Conservation (phyloP, 2,329 filamentous ascomycete species). For the Sclerotinia glacialis region DNA sequence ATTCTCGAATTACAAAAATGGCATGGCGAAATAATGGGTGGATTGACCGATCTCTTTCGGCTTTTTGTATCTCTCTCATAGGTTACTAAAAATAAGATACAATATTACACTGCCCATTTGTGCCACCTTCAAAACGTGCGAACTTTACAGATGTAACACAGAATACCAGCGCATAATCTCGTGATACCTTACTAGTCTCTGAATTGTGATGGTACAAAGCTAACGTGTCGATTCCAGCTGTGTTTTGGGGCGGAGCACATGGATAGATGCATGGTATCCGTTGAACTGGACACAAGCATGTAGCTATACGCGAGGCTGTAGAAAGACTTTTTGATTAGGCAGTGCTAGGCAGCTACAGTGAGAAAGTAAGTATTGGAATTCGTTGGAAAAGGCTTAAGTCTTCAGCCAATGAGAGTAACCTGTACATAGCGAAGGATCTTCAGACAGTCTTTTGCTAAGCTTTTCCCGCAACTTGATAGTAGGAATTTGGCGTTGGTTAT, state of each 20-base stretch:
- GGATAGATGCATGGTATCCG: not conserved
- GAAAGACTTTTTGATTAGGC: not conserved
- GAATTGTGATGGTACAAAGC: not conserved
- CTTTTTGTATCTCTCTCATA: not conserved
- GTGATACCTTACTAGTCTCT: not conserved
- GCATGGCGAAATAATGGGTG: not conserved
- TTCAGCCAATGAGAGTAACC: not conserved
- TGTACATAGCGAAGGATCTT: not conserved
- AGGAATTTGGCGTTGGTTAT: not conserved
- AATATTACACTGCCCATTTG: not conserved
- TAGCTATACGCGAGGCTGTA: not conserved
- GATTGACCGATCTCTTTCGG: not conserved
- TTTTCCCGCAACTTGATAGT: not conserved
- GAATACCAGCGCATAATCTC: not conserved
- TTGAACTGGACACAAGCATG: not conserved
- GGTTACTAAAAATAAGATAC: not conserved
- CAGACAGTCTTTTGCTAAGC: not conserved
- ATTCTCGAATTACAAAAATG: not conserved
- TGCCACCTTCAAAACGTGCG: not conserved
- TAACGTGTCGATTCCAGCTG: not conserved
- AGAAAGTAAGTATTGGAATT: not conserved
- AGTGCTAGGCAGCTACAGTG: not conserved
- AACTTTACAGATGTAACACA: not conserved
- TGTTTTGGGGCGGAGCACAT: not conserved
- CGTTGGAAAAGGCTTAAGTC: not conserved